phyloP scores from a whole-genome alignment of 768 basidiomycete genomes.

The Russula abietina region DNA sequence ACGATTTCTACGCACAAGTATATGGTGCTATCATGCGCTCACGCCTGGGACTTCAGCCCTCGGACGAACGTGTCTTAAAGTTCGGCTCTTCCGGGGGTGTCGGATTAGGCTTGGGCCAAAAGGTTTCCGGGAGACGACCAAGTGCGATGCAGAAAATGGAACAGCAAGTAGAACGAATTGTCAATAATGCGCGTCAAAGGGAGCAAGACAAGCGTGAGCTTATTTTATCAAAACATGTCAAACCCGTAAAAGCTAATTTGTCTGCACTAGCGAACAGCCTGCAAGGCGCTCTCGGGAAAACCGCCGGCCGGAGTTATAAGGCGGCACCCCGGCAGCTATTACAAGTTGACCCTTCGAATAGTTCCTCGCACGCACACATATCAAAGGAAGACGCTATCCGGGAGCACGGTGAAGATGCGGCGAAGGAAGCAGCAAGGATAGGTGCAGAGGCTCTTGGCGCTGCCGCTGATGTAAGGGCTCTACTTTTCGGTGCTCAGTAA shows the following conservation, averaged over 20 bases:
- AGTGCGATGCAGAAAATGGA: slow-evolving; percentile 92
- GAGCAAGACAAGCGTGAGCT: slow-evolving; percentile 74
- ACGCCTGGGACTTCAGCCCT: slow-evolving; percentile 63
- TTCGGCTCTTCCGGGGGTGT: slow-evolving; percentile 81
- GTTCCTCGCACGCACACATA: slow-evolving; percentile 42
- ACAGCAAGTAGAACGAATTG: slow-evolving; percentile 92
- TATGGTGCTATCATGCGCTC: slow-evolving; percentile 81
- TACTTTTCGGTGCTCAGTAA: neutral
- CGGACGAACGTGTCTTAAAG: slow-evolving; percentile 76
- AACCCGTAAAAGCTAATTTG: slow-evolving; percentile 8
- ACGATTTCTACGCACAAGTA: slow-evolving; percentile 98
- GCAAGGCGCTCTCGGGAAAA: slow-evolving; percentile 91
- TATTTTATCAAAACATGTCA: slow-evolving; percentile 31
- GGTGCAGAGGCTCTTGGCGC: slow-evolving; percentile 67
- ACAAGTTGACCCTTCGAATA: slow-evolving; percentile 64
- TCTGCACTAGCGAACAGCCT: slow-evolving; percentile 54
- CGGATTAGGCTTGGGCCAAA: slow-evolving; percentile 71
- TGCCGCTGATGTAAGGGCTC: slow-evolving; percentile 44
- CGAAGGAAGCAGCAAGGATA: slow-evolving; percentile 68
- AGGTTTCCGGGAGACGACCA: slow-evolving; percentile 61
- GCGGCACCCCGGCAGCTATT: slow-evolving; percentile 95
- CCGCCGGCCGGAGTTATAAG: slow-evolving; percentile 88
- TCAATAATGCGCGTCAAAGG: slow-evolving; percentile 80
- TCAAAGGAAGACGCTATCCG: slow-evolving; percentile 47
- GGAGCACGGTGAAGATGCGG: slow-evolving; percentile 48